These are phyloP conservation scores for Podospora tetraspora DNA, from an alignment of 495 filamentous ascomycete species.

Conservation along the genomic window DNA sequence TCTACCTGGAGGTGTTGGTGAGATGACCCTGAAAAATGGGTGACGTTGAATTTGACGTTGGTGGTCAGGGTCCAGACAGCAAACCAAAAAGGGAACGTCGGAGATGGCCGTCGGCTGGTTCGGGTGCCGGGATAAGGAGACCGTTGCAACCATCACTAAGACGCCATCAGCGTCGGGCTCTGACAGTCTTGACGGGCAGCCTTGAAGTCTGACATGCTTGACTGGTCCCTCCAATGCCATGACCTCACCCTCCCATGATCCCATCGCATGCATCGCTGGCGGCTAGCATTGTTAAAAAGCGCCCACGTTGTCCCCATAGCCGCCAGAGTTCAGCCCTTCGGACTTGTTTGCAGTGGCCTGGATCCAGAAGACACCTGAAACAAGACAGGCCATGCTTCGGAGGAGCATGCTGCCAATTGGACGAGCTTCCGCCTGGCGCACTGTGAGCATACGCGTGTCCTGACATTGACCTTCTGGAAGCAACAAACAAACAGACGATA, in stretches of 20 bases:
- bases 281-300: not conserved
- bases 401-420: not conserved
- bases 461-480: too few relatives aligned
- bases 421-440: not conserved
- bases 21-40: not conserved
- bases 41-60: not conserved
- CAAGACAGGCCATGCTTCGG: not conserved
- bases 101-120: not conserved
- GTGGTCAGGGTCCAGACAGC: not conserved
- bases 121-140: not conserved
- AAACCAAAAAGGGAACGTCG: not conserved
- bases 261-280: not conserved
- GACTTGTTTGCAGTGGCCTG: not conserved
- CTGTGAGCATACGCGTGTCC: not conserved
- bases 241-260: not conserved
- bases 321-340: not conserved
- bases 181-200: not conserved
- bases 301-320: not conserved
- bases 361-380: not conserved
- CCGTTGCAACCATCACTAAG: not conserved
- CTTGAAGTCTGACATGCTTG: not conserved
- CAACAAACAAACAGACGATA: not conserved
- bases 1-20: not conserved
- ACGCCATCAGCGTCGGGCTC: not conserved
- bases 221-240: not conserved